Base-by-base conservation (phyloP, 768 basidiomycete species). In the Krasilnikovozyma curviuscula region DNA sequence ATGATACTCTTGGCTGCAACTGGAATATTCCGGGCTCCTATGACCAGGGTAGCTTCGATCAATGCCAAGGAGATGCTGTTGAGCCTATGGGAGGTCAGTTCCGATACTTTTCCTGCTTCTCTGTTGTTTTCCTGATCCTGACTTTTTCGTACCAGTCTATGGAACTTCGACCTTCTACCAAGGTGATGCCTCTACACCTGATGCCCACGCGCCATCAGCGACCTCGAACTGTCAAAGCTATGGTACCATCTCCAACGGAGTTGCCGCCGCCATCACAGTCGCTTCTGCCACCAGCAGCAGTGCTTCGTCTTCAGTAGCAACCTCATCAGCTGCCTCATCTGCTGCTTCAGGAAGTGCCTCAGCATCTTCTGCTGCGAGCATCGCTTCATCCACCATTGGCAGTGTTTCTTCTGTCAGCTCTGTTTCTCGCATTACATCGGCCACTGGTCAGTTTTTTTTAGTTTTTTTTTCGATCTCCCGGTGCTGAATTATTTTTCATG, bases 141-240 rank as follows among this genome's bases (percentile, higher is more conserved):
- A n/a, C 10, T 37, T 37, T 10, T 10, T 10, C 35, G 35, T 18
- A 18, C 33, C 42, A 12, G 49, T 50, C 3, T 50, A 50, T 44
- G 33, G 35, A 4, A 16, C 18, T 3, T 50, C 56, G 28, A 57
- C 56, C 32, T 54, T 57, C 42, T 48, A 45, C 39, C 40, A 60
- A 37, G 66, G 62, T 33, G 61, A 66, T 37, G 59, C 63, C 3
- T 45, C 59, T 27, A 70, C 70, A 7, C 71, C 71, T 0, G 55
- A 61, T 2, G 56, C 68, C 4, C 69, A 70, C 28, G 18, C 45
- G 21, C 33, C 50, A 12, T 44, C 33, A 18, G 45, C 50, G 16
- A 76, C 77, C 2, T 79, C 75, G 16, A 63, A 69, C 19, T 88
- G 85, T 67, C 67, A 66, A 14, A 53, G 70, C 3, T 50, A 69